Percentiles rank a stretch among this genome's conserved stretches.
These are phyloP conservation scores for Geranomyces variabilis DNA, from an alignment of 192 early-diverging fungal genomes.

Conservation along the genomic window DNA sequence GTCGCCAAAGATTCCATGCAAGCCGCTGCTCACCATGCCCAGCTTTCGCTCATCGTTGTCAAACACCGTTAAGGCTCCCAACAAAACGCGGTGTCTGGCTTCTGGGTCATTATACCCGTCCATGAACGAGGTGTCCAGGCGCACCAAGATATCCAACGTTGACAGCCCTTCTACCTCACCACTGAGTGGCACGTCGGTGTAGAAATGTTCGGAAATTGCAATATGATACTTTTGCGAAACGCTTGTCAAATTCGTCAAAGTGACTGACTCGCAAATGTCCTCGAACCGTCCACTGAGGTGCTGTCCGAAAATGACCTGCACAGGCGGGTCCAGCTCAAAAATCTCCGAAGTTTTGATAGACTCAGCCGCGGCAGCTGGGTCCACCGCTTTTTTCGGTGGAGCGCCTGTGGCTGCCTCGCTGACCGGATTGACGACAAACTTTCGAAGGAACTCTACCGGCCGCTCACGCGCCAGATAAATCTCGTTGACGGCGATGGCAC, in stretches of 20 bases:
- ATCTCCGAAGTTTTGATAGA: conserved; percentile 42
- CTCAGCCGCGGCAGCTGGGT: background rate
- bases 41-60: conserved; percentile 37
- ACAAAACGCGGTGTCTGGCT: conserved; percentile 25
- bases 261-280: conserved; percentile 49
- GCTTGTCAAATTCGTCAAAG: conserved; percentile 49
- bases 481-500: conserved; percentile 45
- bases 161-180: conserved; percentile 51
- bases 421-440: conserved; percentile 34
- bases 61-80: conserved; percentile 50
- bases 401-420: conserved; percentile 36
- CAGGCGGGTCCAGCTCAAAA: conserved; percentile 54
- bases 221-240: conserved; percentile 45
- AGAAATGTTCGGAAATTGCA: conserved; percentile 49
- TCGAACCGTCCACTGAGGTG: conserved; percentile 26
- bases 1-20: conserved; percentile 48
- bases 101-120: conserved; percentile 25
- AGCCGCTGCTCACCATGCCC: conserved; percentile 41
- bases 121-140: conserved; percentile 33
- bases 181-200: conserved; percentile 51
- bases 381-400: conserved; percentile 26
- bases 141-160: conserved; percentile 53
- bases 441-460: conserved; percentile 33
- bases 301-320: conserved; percentile 47
- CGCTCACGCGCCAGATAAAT: conserved; percentile 39